Evolutionary conservation across 116 monocot genomes (phyloP).

Genomic region (Trichopus zeylanicus): DNA sequence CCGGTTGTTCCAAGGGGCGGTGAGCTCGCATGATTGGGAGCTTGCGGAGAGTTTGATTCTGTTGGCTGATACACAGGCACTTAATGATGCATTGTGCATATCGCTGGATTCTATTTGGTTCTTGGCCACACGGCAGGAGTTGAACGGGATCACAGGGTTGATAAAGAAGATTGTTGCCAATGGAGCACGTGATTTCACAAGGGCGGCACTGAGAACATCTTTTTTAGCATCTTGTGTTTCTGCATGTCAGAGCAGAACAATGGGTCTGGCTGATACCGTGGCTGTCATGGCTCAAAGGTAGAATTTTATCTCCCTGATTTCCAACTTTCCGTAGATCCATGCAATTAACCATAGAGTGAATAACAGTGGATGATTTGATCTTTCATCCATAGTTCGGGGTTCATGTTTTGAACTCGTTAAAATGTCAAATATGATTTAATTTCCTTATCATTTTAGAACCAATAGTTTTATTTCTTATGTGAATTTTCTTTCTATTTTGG

Average conservation of each 20-base stretch:
- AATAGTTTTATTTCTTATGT: too few species aligned
- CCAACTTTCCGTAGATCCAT: too few species aligned
- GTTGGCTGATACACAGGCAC: slow-evolving; percentile 53
- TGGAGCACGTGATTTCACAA: slow-evolving; percentile 82
- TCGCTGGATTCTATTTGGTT: slow-evolving; percentile 91
- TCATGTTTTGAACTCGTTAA: not conserved
- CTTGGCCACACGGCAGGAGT: slow-evolving; percentile 38
- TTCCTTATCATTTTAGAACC: too few species aligned
- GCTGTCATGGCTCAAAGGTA: slow-evolving; percentile 87
- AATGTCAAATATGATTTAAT: not conserved
- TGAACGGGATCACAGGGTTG: slow-evolving; percentile 47
- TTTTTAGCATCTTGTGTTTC: slow-evolving; percentile 94
- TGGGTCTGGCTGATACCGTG: slow-evolving; percentile 75
- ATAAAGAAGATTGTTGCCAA: slow-evolving; percentile 60
- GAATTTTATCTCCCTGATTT: not conserved
- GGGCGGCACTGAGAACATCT: slow-evolving; percentile 80
- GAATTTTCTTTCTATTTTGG: too few species aligned
- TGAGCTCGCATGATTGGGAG: slow-evolving; percentile 84
- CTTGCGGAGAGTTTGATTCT: slow-evolving; percentile 57
- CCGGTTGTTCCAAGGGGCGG: slow-evolving; percentile 63
- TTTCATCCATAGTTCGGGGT: not conserved
- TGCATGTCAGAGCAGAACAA: slow-evolving; percentile 72
- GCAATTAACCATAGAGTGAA: too few species aligned
- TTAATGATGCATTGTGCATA: slow-evolving; percentile 78
- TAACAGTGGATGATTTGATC: not conserved